Evolutionary conservation across 1,284 basidiomycete species (phyloP), one percentile per base, ranked within the genome.

Genomic region (Rhodotorula sp.): DNA sequence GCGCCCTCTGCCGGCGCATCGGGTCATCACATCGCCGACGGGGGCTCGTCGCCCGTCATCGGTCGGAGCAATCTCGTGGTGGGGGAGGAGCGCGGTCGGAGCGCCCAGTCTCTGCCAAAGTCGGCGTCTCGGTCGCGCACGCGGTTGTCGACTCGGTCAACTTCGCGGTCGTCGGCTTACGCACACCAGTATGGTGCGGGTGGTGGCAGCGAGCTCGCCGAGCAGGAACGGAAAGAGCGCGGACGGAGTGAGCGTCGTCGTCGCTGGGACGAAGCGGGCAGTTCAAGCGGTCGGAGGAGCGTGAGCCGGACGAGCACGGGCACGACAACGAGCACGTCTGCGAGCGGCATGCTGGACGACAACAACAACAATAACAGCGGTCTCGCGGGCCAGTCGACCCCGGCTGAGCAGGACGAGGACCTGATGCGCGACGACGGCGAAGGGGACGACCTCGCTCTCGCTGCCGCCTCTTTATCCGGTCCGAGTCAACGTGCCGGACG

Each of bases 241-340:
- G 68, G 68, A 7, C 12, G 68, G 31, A 66, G 64, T 43, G 64
- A 69, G 56, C 34, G 68, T 12, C 61, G 68, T 26, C 38, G 57
- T 28, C 15, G 68, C 19, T 63, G 68, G 68, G 68, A 69, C 55
- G 64, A 69, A 31, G 68, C 57, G 56, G 61, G 52, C n/a, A 55
- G 19, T 6, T n/a, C n/a, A 56, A 47, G 23, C 23, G 64, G 19
- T 26, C 28, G 64, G 18, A 16, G 64, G 23, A 66, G 68, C 48
- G 19, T 16, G 23, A 64, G 63, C 15, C 47, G 56, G 58, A 64
- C 64, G 60, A 69, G 64, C 56, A 49, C 57, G 45, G 49, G 47
- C 52, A 69, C 48, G 38, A 43, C 38, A 43, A 62, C 38, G 58
- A 62, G 50, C 54, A 55, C 54, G 54, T 55, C 54, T 26, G 59